phyloP scores from a whole-genome alignment of 2,329 filamentous ascomycete species.

The Cladosporium cucumerinum region DNA sequence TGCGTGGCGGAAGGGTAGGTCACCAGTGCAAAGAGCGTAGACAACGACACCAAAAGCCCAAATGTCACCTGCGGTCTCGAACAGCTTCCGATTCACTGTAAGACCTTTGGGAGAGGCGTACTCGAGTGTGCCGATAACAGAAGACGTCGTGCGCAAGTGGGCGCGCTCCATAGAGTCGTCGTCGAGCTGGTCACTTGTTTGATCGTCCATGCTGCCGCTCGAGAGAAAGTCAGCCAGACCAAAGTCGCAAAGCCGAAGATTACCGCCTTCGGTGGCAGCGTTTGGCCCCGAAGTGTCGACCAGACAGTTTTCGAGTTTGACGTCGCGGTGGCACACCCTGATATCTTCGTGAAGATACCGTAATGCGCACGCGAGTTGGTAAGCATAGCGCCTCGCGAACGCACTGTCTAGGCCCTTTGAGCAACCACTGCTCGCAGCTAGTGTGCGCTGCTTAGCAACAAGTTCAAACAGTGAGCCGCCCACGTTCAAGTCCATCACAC shows the following conservation, averaged over 20 bases:
- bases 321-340: constrained; percentile 63
- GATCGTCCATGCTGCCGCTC: constrained; percentile 41
- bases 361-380: constrained; percentile 61
- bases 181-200: constrained; percentile 9
- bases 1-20: constrained; percentile 59
- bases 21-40: constrained; percentile 59
- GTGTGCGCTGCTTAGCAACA: constrained; percentile 51
- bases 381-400: constrained; percentile 58
- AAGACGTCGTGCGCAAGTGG: constrained; percentile 31
- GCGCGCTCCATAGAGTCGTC: not conserved
- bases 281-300: constrained; percentile 51
- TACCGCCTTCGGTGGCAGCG: constrained; percentile 50
- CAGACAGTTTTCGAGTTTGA: constrained; percentile 68
- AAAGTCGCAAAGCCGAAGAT: constrained; percentile 64
- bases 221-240: constrained; percentile 66
- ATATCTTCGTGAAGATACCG: constrained; percentile 67
- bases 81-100: constrained; percentile 42
- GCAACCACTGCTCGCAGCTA: constrained; percentile 26
- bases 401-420: constrained; percentile 44
- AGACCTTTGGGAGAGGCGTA: constrained; percentile 51
- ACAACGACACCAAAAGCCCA: constrained; percentile 66
- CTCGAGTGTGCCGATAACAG: constrained; percentile 58
- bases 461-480: constrained; percentile 64
- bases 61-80: constrained; percentile 58
- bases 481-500: constrained; percentile 62